Percentiles rank a stretch among this genome's conserved stretches.
phyloP scores from a whole-genome alignment of 768 basidiomycete genomes.

The Sarcomyxa edulis region DNA sequence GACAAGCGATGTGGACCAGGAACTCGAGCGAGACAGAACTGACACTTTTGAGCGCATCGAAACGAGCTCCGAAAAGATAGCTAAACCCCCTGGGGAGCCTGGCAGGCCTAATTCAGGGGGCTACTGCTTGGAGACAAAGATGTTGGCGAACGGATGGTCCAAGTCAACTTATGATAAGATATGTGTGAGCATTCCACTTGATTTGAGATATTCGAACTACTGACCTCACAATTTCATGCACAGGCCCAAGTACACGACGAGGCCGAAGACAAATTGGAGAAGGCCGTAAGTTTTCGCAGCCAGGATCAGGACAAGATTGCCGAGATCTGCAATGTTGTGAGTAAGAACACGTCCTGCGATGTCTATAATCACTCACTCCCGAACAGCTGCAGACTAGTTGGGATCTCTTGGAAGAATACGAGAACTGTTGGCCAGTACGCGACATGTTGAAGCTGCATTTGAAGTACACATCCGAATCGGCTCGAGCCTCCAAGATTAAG shows the following conservation, averaged over 20 bases:
- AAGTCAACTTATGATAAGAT: neutral
- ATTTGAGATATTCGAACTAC: neutral
- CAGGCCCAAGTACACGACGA: neutral
- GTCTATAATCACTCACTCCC: neutral
- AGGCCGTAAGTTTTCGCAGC: neutral
- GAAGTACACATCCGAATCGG: constrained; percentile 1
- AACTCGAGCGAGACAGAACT: neutral
- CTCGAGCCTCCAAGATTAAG: too few relatives aligned
- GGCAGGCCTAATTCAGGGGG: constrained; percentile 3
- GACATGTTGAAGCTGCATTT: constrained; percentile 1
- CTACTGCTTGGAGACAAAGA: neutral
- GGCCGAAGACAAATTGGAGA: neutral
- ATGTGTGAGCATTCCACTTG: neutral
- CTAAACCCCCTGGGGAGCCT: constrained; percentile 4
- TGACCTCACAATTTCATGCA: too few relatives aligned
- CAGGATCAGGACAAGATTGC: neutral
- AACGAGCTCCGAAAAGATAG: neutral
- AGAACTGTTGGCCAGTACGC: constrained; percentile 3
- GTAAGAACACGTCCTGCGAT: neutral
- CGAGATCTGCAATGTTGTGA: neutral
- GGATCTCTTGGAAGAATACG: neutral
- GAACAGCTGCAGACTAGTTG: neutral
- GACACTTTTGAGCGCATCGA: neutral
- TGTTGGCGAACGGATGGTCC: neutral
- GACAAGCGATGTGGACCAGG: neutral